Evolutionary conservation across 2,329 filamentous ascomycete genomes (phyloP), one percentile per base, ranked within the genome.

Genomic region (Aspergillus udagawae): DNA sequence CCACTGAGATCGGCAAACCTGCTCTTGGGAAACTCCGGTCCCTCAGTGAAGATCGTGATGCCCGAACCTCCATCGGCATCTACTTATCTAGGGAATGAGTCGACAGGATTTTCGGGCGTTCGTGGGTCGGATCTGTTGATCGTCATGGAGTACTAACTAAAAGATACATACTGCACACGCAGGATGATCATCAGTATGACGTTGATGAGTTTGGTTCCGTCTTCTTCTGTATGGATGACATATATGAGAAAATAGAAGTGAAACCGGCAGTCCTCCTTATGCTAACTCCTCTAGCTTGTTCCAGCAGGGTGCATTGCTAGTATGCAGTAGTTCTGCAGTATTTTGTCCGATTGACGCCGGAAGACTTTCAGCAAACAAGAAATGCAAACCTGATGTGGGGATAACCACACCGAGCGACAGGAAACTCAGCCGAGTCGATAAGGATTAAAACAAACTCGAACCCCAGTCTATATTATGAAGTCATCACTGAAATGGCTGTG

Each of bases 381-480:
- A 45, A 45, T 47, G 23, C 44, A 47, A 47, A 27, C 21, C 12
- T 27, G 44, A 17, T 23, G 44, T 23, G 44, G 44, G 32, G 32
- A 35, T 5, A 35, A 47, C 41, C 20, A 20, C 41, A 21, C 20
- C 41, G 20, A 44, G 41, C 4, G 20, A 14, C 51, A 57, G 55
- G 55, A 48, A 57, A 57, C 55, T 57, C 52, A 51, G 52, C 55
- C 55, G 55, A 57, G 55, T 54, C 8, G 38, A 20, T 49, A 44
- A 21, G 17, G 21, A 52, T 25, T 23, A 57, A 57, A 51, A 54
- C 29, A 17, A 14, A 8, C 27, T 4, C 51, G 44, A 27, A 27
- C 14, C 23, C 38, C 21, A 35, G 27, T 27, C 38, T 20, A 29
- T 29, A 28, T 49, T 47, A 20, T 54, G 28, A 35, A 54, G 21